Evolutionary conservation across 2,329 filamentous ascomycete species (phyloP).

Genomic region (Berkeleyomyces rouxiae): DNA sequence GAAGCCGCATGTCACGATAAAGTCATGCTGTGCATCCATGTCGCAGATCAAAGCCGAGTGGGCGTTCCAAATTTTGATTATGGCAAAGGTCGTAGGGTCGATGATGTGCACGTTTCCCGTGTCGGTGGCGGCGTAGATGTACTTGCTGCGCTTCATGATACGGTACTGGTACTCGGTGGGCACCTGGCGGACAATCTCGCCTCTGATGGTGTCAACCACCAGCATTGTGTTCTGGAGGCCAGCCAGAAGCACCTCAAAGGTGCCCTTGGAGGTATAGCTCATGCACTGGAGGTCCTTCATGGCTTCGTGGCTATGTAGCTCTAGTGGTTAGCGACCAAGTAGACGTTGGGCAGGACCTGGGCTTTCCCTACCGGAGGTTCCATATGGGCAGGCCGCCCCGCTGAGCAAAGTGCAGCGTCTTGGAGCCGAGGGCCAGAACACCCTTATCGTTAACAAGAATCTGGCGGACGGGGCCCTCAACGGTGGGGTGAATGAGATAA

Average conservation of each 20-base stretch:
- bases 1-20: slow-evolving; percentile 87
- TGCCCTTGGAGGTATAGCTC: slow-evolving; percentile 81
- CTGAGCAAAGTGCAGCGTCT: slow-evolving; percentile 75
- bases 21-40: slow-evolving; percentile 93
- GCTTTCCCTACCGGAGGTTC: slow-evolving; percentile 53
- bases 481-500: slow-evolving; percentile 57
- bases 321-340: neutral
- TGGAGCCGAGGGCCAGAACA: slow-evolving; percentile 66
- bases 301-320: slow-evolving; percentile 4
- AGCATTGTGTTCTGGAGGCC: slow-evolving; percentile 80
- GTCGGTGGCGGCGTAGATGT: slow-evolving; percentile 81
- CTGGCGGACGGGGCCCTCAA: slow-evolving; percentile 70
- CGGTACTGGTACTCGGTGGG: slow-evolving; percentile 63
- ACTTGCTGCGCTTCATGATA: slow-evolving; percentile 78
- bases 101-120: slow-evolving; percentile 73
- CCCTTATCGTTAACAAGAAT: slow-evolving; percentile 84
- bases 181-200: slow-evolving; percentile 52
- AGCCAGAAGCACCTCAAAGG: slow-evolving; percentile 68
- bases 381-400: slow-evolving; percentile 72
- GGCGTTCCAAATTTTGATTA: slow-evolving; percentile 79
- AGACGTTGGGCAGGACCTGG: neutral
- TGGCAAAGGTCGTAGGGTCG: slow-evolving; percentile 58
- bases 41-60: slow-evolving; percentile 82
- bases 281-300: slow-evolving; percentile 80
- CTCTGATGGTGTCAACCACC: slow-evolving; percentile 52